phyloP scores from a whole-genome alignment of 345 rosid genomes.

The Moricandia arvensis region DNA sequence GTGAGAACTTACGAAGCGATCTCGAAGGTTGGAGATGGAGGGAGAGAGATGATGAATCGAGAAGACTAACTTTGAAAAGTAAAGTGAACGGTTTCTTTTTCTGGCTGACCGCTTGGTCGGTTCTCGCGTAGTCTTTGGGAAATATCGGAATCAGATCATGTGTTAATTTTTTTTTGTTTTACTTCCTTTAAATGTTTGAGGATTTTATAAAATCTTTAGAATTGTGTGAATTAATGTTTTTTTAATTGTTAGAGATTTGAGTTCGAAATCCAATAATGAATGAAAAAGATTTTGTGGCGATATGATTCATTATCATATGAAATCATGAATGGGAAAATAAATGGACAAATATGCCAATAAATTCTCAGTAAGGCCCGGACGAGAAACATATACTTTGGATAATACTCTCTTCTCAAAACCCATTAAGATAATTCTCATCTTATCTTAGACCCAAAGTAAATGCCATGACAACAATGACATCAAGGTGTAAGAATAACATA shows the following conservation, averaged over 20 bases:
- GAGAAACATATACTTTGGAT: background rate
- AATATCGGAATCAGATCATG: slow-evolving; percentile 11
- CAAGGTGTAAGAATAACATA: slow-evolving; percentile 12
- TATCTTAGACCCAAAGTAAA: slow-evolving; percentile 21
- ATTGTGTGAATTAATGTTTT: background rate
- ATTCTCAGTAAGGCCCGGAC: no score
- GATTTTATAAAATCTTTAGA: background rate
- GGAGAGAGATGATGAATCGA: slow-evolving; percentile 17
- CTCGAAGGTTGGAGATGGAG: slow-evolving; percentile 3
- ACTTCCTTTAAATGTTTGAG: no score
- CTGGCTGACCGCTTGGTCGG: background rate
- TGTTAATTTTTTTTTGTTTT: background rate
- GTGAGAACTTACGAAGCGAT: slow-evolving; percentile 10
- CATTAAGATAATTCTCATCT: slow-evolving; percentile 9
- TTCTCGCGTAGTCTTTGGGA: slow-evolving; percentile 8
- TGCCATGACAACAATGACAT: slow-evolving; percentile 27
- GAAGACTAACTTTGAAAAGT: slow-evolving; percentile 15
- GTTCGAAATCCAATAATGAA: background rate
- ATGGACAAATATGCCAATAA: background rate
- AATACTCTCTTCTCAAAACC: slow-evolving; percentile 5
- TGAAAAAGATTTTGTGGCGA: background rate
- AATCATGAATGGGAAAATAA: no score
- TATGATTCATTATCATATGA: background rate
- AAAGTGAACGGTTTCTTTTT: slow-evolving; percentile 17
- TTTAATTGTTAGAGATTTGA: background rate